Base-by-base conservation (phyloP, 129 eudicot species). In the Gnaphalium uliginosum region DNA sequence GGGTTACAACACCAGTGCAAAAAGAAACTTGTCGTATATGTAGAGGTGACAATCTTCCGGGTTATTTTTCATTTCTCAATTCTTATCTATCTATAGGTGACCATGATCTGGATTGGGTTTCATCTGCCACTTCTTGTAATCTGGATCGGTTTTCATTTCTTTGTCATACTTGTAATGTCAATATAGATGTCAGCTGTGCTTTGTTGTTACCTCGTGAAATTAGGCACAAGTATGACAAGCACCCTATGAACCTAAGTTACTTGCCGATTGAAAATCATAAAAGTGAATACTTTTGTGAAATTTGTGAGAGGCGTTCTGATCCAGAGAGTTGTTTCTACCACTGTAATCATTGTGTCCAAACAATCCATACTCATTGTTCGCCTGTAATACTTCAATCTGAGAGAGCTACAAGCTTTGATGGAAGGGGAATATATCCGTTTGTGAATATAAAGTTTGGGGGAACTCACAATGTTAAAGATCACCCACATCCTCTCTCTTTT, bases 241-340 rank as follows among this genome's bases (percentile, higher is more conserved):
- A 39, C 46, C 46, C 46, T 1, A 39, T 39, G 46, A 39, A 14
- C 14, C 15, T 39, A 39, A 39, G 14, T 39, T 39, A 9, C 13
- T 39, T 39, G 3, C 46, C 14, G 14, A 0, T 39, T 39, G 46
- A 39, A 21, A 65, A 65, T 37, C 50, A 66, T 17, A 32, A 66
- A 9, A 66, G 70, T 32, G 27, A 32, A 66, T 66, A 66, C 23
- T 64, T 33, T 8, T 32, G 50, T 32, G 50, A 65, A 65, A 18
- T 32, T 6, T 65, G 48, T 33, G 70, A 65, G 46, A 0, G 17
- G 10, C 6, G 6, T 66, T 66, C 33, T 19, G 13, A 66, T 33
- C 70, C 70, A 0, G 6, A 66, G 39, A 1, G 43, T 17, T 66
- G 48, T 66, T 66, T 66, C 71, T 66, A 66, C 46, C 71, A 37